A percentile compares a stretch with the other conserved stretches of the same genome.
Evolutionary conservation across 208 protist species (phyloP).

Genomic region (Crithidia brevicula): DNA sequence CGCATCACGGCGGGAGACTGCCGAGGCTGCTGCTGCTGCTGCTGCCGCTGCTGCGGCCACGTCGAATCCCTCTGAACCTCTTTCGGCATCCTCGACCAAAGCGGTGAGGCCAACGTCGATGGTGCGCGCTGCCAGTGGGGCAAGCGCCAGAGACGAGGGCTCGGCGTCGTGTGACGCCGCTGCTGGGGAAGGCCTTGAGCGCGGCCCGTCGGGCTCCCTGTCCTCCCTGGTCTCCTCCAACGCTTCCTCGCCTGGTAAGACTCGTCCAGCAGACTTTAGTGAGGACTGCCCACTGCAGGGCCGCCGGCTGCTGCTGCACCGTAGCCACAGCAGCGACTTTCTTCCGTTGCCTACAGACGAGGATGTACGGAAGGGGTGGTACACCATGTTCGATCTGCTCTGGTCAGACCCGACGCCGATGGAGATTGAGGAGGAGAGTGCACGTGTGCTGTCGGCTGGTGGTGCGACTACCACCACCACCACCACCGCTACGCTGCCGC

Average conservation of each 20-base stretch:
- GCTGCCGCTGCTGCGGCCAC: neutral
- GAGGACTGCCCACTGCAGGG: neutral
- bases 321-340: conserved; percentile 19
- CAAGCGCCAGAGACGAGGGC: neutral
- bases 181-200: neutral
- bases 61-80: neutral
- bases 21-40: conserved; percentile 10
- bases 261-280: neutral
- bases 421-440: conserved; percentile 41
- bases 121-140: neutral
- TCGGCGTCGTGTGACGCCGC: neutral
- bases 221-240: conserved; percentile 3
- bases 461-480: too few species aligned
- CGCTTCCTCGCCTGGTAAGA: neutral
- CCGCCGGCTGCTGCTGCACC: neutral
- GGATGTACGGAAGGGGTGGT: conserved; percentile 57
- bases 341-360: conserved; percentile 30
- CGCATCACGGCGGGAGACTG: conserved; percentile 20
- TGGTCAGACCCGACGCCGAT: conserved; percentile 79
- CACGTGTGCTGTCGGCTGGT: too few species aligned
- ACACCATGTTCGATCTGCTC: conserved; percentile 69
- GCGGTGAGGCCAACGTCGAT: neutral
- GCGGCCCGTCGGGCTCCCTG: neutral
- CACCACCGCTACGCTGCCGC: neutral
- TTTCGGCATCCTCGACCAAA: neutral